A percentile compares a stretch with the other conserved stretches of the same genome.
Evolutionary conservation across 2,329 filamentous ascomycete species (phyloP).

Genomic region (Aspergillus spinulosporus): DNA sequence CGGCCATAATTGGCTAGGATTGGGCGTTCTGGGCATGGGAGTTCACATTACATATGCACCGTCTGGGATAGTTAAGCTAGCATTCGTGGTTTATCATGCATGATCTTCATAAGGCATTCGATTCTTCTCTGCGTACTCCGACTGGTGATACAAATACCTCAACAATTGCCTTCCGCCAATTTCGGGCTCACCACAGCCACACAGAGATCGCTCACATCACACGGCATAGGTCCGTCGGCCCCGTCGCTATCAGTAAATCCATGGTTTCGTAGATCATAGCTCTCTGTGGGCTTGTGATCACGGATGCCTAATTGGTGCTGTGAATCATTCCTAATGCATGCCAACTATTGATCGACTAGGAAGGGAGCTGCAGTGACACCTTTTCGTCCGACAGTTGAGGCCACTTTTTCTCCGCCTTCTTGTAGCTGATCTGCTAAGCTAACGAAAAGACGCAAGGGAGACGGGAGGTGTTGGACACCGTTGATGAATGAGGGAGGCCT

Average conservation of each 20-base stretch:
- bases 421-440: slow-evolving; percentile 1
- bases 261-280: not conserved
- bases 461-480: not conserved
- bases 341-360: slow-evolving; percentile 15
- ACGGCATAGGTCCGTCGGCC: not conserved
- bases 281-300: not conserved
- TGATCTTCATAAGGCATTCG: slow-evolving; percentile 3
- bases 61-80: not conserved
- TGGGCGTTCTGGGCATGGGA: not conserved
- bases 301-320: slow-evolving; percentile 9
- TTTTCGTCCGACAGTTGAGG: slow-evolving; percentile 6
- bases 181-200: slow-evolving; percentile 5
- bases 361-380: slow-evolving; percentile 14
- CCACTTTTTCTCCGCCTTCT: slow-evolving; percentile 5
- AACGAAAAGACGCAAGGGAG: slow-evolving; percentile 14
- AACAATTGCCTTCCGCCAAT: not conserved
- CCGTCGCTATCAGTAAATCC: not conserved
- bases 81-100: slow-evolving; percentile 4
- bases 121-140: not conserved
- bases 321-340: slow-evolving; percentile 16
- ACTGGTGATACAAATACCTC: slow-evolving; percentile 16
- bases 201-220: slow-evolving; percentile 9
- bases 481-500: not conserved
- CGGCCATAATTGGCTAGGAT: not conserved
- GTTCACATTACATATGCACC: not conserved